phyloP scores from a whole-genome alignment of 768 basidiomycete genomes.

The Rhizopogon roseolus region DNA sequence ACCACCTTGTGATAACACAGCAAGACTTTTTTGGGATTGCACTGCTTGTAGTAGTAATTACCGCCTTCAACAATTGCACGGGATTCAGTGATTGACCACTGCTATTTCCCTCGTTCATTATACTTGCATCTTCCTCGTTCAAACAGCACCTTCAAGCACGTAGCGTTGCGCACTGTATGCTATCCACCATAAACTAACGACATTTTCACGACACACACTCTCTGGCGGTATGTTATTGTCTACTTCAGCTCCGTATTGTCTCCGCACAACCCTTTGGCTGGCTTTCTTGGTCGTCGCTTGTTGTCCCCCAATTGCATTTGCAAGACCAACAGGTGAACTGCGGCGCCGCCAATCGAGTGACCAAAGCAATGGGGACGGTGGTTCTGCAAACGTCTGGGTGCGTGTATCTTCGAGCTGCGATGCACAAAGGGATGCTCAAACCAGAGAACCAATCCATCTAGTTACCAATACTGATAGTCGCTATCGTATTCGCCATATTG shows the following conservation, averaged over 20 bases:
- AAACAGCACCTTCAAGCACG: not conserved
- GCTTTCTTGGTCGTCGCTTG: not conserved
- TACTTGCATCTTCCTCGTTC: not conserved
- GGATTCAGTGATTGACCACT: not conserved
- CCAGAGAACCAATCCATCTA: not conserved
- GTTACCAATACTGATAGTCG: slow-evolving; percentile 24
- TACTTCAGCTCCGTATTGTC: not conserved
- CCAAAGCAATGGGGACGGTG: not conserved
- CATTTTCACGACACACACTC: not conserved
- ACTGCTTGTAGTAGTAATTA: too few relatives aligned
- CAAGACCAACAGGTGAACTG: not conserved
- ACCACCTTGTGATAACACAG: too few relatives aligned
- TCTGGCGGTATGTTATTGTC: not conserved
- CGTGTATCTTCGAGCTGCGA: slow-evolving; percentile 5
- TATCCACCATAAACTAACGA: not conserved
- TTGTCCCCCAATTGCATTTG: not conserved
- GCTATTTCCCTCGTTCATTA: not conserved
- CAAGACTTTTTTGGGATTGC: too few relatives aligned
- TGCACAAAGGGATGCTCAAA: not conserved
- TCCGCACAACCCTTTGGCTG: not conserved
- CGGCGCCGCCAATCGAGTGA: not conserved
- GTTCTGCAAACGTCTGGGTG: slow-evolving; percentile 20
- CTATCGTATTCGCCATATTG: slow-evolving; percentile 15
- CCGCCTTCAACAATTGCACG: too few relatives aligned
- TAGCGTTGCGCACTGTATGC: not conserved